Conservation (phyloP, 441 rosid species). For the Eutrema salsugineum region DNA sequence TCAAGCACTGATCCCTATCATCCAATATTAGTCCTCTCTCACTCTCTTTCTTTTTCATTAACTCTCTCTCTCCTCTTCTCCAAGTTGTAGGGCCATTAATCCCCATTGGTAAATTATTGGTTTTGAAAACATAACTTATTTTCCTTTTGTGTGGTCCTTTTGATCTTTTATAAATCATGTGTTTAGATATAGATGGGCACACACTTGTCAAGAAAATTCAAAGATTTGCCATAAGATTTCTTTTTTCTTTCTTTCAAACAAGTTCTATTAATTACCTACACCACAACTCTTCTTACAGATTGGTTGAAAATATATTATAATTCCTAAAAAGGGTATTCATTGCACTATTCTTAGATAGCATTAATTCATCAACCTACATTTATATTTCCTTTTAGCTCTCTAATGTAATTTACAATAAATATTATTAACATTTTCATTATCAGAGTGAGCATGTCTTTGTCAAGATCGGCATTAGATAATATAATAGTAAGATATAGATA, state of each 20-base stretch:
- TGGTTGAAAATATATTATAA: neutral
- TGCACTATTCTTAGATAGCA: neutral
- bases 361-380: neutral
- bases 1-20: conserved; percentile 31
- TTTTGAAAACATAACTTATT: conserved; percentile 27
- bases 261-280: neutral
- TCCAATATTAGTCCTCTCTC: conserved; percentile 2
- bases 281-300: conserved; percentile 4
- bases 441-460: neutral
- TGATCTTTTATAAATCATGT: conserved; percentile 14
- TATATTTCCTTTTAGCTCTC: neutral
- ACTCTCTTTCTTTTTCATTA: neutral
- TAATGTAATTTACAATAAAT: neutral
- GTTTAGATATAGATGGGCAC: conserved; percentile 29
- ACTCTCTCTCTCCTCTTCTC: conserved; percentile 10
- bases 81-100: conserved; percentile 24
- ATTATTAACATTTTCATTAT: neutral
- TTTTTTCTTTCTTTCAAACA: neutral
- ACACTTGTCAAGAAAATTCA: conserved; percentile 18
- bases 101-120: conserved; percentile 15
- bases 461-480: neutral
- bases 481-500: neutral
- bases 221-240: conserved; percentile 11
- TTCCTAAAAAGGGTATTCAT: neutral
- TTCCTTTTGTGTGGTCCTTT: conserved; percentile 31